Evolutionary conservation across 768 basidiomycete genomes (phyloP).

Genomic region (Neoboletus brunneissimus): DNA sequence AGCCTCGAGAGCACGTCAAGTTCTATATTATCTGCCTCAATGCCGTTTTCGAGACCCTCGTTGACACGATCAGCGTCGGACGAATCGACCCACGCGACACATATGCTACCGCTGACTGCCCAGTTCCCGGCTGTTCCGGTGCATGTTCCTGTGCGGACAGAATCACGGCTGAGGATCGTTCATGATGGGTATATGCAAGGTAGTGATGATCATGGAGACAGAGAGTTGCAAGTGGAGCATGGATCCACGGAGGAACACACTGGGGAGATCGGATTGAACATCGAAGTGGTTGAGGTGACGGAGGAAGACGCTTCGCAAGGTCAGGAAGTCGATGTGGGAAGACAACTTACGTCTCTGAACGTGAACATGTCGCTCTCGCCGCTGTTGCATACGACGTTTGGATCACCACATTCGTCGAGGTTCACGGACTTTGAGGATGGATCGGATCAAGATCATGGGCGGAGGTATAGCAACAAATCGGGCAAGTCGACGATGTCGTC

Average conservation of each 20-base stretch:
- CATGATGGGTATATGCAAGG: constrained; percentile 25
- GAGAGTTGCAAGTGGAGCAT: constrained; percentile 17
- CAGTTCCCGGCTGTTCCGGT: constrained; percentile 33
- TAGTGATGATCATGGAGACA: constrained; percentile 18
- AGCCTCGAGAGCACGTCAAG: constrained; percentile 28
- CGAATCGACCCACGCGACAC: constrained; percentile 21
- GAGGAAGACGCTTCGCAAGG: constrained; percentile 9
- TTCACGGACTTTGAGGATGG: constrained; percentile 31
- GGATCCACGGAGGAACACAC: constrained; percentile 16
- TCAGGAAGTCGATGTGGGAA: constrained; percentile 8
- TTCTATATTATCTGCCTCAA: constrained; percentile 14
- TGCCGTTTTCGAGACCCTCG: constrained; percentile 17
- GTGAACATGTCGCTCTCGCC: constrained; percentile 30
- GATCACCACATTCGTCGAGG: constrained; percentile 36
- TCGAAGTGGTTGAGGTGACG: constrained; percentile 12
- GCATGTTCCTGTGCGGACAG: constrained; percentile 30
- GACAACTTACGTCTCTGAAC: constrained; percentile 2
- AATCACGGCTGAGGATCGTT: constrained; percentile 30
- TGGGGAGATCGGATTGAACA: constrained; percentile 5
- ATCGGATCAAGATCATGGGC: constrained; percentile 23
- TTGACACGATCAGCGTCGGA: constrained; percentile 23
- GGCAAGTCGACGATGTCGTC: constrained; percentile 16
- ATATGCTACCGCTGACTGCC: constrained; percentile 23
- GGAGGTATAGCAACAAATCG: constrained; percentile 15
- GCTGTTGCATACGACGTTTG: constrained; percentile 41